Conservation (phyloP, 2,329 filamentous ascomycete genomes). For the Aspergillus piperis region DNA sequence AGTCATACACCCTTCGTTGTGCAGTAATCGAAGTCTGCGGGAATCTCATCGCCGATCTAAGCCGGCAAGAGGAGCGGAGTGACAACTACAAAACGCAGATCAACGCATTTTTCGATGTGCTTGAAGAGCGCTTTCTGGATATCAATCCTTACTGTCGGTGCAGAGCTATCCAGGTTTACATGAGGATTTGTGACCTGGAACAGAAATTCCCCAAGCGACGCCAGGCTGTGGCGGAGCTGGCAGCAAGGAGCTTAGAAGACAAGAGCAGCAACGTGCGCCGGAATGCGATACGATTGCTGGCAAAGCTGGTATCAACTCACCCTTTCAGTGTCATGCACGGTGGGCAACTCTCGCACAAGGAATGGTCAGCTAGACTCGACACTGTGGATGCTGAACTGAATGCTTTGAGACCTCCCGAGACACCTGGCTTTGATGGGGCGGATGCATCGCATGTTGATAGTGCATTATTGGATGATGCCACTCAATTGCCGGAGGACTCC, state of each 20-base stretch:
- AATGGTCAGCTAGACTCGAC: constrained; percentile 82
- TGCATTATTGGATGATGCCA: constrained; percentile 82
- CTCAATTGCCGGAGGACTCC: constrained; percentile 68
- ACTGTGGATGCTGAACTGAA: constrained; percentile 81
- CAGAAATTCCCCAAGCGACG: constrained; percentile 93
- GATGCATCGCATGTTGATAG: constrained; percentile 72
- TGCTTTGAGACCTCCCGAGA: constrained; percentile 72
- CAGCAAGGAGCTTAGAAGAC: constrained; percentile 86
- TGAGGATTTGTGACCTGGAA: constrained; percentile 88
- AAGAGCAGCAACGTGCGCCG: constrained; percentile 96
- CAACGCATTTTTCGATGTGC: constrained; percentile 93
- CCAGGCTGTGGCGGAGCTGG: constrained; percentile 83
- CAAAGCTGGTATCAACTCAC: constrained; percentile 86
- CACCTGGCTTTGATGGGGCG: constrained; percentile 70
- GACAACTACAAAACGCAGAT: constrained; percentile 95
- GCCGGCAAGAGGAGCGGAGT: constrained; percentile 83
- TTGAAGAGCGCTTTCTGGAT: constrained; percentile 94
- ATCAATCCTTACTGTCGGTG: constrained; percentile 95
- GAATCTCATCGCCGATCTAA: constrained; percentile 88
- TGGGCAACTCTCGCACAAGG: constrained; percentile 77
- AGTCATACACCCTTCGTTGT: constrained; percentile 90
- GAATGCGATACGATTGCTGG: constrained; percentile 91
- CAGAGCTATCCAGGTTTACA: constrained; percentile 87
- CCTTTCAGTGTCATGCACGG: constrained; percentile 92
- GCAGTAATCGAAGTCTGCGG: constrained; percentile 96